A percentile compares a stretch with the other conserved stretches of the same genome.
Conservation (phyloP, 2,329 filamentous ascomycete species). For the Karstenula rhodostoma region DNA sequence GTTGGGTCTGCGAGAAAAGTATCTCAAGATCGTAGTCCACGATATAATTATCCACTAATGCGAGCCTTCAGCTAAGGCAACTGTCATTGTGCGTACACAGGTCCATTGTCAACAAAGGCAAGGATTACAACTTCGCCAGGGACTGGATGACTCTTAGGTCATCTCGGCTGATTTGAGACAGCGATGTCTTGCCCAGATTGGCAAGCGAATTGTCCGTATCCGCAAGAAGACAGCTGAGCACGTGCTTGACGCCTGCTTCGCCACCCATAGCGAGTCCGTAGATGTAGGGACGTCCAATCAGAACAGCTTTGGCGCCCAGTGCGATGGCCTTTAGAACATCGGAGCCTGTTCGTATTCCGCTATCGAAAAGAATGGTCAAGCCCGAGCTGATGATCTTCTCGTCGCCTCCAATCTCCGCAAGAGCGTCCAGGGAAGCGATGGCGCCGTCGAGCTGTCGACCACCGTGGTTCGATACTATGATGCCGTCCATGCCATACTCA, state of each 20-base stretch:
- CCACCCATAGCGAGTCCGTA: conserved; percentile 50
- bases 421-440: conserved; percentile 43
- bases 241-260: conserved; percentile 49
- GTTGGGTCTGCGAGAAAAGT: too few relatives aligned
- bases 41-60: too few relatives aligned
- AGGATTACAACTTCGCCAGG: conserved; percentile 36
- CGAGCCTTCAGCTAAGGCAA: neutral
- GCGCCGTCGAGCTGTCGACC: conserved; percentile 49
- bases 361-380: conserved; percentile 47
- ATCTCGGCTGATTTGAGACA: conserved; percentile 37
- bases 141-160: conserved; percentile 40
- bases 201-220: conserved; percentile 46
- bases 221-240: conserved; percentile 44
- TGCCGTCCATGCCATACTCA: conserved; percentile 47
- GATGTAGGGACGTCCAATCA: conserved; percentile 47
- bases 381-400: conserved; percentile 39
- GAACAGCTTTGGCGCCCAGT: conserved; percentile 47
- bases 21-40: too few relatives aligned
- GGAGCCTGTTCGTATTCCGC: conserved; percentile 45
- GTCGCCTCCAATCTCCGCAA: conserved; percentile 47
- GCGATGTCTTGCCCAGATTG: conserved; percentile 41
- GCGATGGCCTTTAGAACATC: conserved; percentile 50
- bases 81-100: neutral
- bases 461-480: conserved; percentile 50
- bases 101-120: neutral